These are phyloP conservation scores for Collybia nuda DNA, from an alignment of 768 basidiomycete genomes.

Conservation along the genomic window DNA sequence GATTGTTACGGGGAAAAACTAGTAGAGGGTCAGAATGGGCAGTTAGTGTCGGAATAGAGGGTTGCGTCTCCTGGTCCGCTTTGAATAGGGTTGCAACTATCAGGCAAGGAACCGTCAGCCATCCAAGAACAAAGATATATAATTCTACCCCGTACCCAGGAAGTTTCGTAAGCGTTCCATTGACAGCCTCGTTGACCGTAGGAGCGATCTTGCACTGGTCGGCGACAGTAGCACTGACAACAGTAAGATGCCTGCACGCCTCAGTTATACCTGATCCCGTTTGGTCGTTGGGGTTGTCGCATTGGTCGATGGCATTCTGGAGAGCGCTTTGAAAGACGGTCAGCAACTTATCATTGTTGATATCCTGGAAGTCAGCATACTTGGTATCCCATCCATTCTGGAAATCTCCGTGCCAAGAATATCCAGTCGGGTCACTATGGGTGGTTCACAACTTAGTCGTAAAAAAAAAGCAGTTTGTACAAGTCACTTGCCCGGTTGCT, in stretches of 20 bases:
- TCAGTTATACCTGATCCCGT: slow-evolving; percentile 34
- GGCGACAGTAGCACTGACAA: slow-evolving; percentile 21
- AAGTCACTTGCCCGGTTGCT: no score
- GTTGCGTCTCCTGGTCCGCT: slow-evolving; percentile 23
- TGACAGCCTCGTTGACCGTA: slow-evolving; percentile 25
- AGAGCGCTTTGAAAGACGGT: slow-evolving; percentile 21
- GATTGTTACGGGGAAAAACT: no score
- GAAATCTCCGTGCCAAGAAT: slow-evolving; percentile 47
- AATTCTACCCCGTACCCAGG: slow-evolving; percentile 25
- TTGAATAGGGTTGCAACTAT: slow-evolving; percentile 40
- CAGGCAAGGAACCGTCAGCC: no score
- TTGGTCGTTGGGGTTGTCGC: slow-evolving; percentile 37
- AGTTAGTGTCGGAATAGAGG: no score
- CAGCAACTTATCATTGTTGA: no score
- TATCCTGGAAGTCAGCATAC: no score
- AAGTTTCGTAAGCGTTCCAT: slow-evolving; percentile 20
- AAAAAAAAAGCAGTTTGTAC: no score
- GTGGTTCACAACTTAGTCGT: not conserved
- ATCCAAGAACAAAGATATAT: not conserved
- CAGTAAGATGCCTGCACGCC: slow-evolving; percentile 38
- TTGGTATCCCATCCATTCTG: slow-evolving; percentile 51
- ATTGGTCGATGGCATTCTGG: slow-evolving; percentile 46
- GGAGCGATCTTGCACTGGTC: slow-evolving; percentile 31
- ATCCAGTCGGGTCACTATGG: slow-evolving; percentile 50
- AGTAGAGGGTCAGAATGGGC: no score